Base-by-base conservation (phyloP, 768 basidiomycete genomes). In the Boletus sp. region DNA sequence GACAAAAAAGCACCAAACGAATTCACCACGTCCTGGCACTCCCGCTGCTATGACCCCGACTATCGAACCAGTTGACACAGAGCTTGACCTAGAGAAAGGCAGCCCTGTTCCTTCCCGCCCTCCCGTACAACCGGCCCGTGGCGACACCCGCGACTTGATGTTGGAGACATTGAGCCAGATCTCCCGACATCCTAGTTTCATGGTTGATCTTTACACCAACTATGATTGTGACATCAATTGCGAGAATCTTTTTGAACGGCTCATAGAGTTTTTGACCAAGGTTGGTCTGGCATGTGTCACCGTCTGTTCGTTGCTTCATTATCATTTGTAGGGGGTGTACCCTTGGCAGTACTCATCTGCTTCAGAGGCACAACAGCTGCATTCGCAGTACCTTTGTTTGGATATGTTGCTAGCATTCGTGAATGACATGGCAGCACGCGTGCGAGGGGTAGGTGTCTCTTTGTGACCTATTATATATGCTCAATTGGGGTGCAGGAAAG, bases 201-300 rank as follows among this genome's bases (percentile, higher is more conserved):
- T 97, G 89, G 91, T 96, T 43, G 93, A 98, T 64, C 76, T 97
- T 14, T 99, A 93, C 75, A 80, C 85, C 51, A 99, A 98, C 70
- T 99, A 98, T 70, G 97, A 99, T 67, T 98, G 94, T 65, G 93
- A 97, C 64, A 84, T 89, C 59, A 96, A 98, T 65, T 93, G 92
- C 69, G 97, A 98, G 74, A 96, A 98, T 69, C 72, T 98, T 52
- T 96, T 95, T 62, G 95, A 98, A 67, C 79, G 91, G 15, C 73
- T 98, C 21, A 75, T 95, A 55, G 90, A 87, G 25, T 97, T 98
- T 69, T 73, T 93, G 59, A 90, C 92, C 7, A 88, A 90, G 77
- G 93, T 93, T 61, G 53, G 77, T 58, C 38, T 23, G 33, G 9
- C 15, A 34, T 11, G 7, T n/a, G 14, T 51, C 23, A 33, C 37